phyloP scores from a whole-genome alignment of 2,329 filamentous ascomycete species.

The Alternaria infectoria region DNA sequence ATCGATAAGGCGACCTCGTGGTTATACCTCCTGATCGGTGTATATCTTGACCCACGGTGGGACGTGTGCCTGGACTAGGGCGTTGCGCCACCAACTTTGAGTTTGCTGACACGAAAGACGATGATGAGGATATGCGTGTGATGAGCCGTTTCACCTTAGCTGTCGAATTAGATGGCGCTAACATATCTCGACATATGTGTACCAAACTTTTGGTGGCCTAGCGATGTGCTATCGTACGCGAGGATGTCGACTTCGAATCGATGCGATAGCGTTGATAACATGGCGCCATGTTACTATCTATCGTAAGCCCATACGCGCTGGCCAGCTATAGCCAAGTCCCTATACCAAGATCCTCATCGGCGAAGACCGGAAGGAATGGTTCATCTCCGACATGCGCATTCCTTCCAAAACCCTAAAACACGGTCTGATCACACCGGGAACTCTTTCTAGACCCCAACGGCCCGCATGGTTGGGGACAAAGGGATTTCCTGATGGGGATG shows the following conservation, averaged over 20 bases:
- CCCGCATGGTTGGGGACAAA: background rate
- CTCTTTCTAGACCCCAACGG: background rate
- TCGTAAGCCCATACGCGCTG: background rate
- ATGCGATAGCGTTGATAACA: background rate
- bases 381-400: background rate
- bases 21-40: background rate
- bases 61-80: conserved; percentile 5
- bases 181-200: background rate
- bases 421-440: background rate
- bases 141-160: background rate
- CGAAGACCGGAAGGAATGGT: background rate
- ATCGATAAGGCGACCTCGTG: conserved; percentile 10
- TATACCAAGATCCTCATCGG: background rate
- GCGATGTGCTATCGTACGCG: background rate
- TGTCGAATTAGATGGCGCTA: background rate
- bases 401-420: background rate
- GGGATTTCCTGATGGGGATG: background rate
- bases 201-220: background rate
- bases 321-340: background rate
- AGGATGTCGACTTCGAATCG: background rate
- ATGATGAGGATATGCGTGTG: background rate
- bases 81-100: conserved; percentile 15
- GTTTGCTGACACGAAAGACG: background rate
- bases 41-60: conserved; percentile 7
- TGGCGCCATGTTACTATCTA: background rate